phyloP scores from a whole-genome alignment of 805 yeast genomes.

The Kluyveromyces siamensis region DNA sequence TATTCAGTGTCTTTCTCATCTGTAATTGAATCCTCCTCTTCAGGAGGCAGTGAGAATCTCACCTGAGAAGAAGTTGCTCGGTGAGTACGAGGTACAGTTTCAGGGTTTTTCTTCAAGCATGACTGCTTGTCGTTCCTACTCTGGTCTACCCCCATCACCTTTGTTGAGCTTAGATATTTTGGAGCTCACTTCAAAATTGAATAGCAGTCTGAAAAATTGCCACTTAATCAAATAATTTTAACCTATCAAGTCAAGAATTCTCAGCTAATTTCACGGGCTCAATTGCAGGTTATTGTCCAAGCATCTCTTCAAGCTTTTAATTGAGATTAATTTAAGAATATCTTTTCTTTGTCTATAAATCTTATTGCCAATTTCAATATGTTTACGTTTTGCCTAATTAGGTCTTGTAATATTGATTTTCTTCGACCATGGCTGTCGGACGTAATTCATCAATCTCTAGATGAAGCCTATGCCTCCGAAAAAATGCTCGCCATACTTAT shows the following conservation, averaged over 20 bases:
- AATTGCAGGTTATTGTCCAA: background rate
- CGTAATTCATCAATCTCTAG: too few relatives aligned
- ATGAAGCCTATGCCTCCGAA: too few relatives aligned
- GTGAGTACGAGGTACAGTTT: background rate
- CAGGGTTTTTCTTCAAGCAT: conserved; percentile 4
- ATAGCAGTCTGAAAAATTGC: too few relatives aligned
- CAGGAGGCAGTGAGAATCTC: conserved; percentile 21
- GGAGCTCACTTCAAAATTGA: too few relatives aligned
- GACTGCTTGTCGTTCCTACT: conserved; percentile 3
- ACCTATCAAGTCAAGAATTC: too few relatives aligned
- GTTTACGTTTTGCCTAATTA: background rate
- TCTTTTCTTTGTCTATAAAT: background rate
- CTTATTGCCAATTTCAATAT: background rate
- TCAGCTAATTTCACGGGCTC: background rate
- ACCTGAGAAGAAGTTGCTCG: conserved; percentile 16
- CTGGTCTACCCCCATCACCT: background rate
- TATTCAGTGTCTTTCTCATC: background rate
- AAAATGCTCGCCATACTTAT: too few relatives aligned
- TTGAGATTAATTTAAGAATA: background rate
- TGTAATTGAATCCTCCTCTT: background rate
- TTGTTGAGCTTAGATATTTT: too few relatives aligned
- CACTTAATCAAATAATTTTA: too few relatives aligned
- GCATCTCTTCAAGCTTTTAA: background rate
- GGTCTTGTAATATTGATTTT: background rate
- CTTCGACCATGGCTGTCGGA: too few relatives aligned